These are phyloP conservation scores for Psidium friedrichsthalianum DNA, from an alignment of 345 rosid species.

Conservation along the genomic window DNA sequence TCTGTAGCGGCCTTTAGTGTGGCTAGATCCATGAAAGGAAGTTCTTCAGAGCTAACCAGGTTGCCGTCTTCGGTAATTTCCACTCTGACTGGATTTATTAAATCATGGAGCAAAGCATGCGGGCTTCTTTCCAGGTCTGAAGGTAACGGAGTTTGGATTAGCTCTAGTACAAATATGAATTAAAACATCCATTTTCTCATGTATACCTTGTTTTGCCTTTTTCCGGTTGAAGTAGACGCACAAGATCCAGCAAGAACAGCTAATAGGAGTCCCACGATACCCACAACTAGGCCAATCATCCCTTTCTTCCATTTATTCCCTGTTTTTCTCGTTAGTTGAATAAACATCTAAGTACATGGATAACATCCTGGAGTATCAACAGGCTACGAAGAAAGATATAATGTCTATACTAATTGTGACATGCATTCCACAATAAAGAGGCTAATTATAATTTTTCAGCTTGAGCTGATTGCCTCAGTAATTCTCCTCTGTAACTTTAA, in stretches of 20 bases:
- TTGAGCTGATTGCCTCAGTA: no score
- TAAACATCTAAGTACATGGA: no score
- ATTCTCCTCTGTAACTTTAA: background rate
- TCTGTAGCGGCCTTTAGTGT: constrained; percentile 14
- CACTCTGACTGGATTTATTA: constrained; percentile 9
- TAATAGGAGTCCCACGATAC: background rate
- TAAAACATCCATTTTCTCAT: background rate
- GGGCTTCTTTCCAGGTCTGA: constrained; percentile 15
- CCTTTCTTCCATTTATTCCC: constrained; percentile 11
- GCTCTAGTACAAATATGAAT: background rate
- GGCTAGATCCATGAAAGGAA: constrained; percentile 17
- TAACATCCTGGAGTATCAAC: no score
- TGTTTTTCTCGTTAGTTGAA: background rate
- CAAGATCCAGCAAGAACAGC: constrained; percentile 7
- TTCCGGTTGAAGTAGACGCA: background rate
- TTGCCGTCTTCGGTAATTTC: constrained; percentile 9
- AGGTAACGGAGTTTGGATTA: background rate
- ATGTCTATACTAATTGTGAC: no score
- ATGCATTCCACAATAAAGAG: no score
- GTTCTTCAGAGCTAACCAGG: constrained; percentile 13
- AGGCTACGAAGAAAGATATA: no score
- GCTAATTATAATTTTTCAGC: no score
- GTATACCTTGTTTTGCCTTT: background rate
- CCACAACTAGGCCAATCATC: background rate
- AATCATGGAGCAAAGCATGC: constrained; percentile 2